These are phyloP conservation scores for Penicillium odoratum DNA, from an alignment of 495 filamentous ascomycete species.

Conservation along the genomic window DNA sequence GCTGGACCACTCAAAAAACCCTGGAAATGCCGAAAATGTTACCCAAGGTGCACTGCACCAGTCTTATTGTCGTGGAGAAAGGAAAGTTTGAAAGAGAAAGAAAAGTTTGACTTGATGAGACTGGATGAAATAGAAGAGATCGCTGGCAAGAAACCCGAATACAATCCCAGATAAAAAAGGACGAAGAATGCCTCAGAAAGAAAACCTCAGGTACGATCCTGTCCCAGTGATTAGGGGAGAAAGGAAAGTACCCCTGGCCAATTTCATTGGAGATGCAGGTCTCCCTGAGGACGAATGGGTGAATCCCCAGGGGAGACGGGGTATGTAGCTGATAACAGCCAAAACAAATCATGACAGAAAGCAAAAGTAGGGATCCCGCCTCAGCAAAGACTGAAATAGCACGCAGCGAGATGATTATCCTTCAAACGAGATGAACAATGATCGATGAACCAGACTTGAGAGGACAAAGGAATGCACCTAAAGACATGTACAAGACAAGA, in stretches of 20 bases:
- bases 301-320: slow-evolving; percentile 10
- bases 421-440: background rate
- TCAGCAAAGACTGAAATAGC: background rate
- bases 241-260: background rate
- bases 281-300: slow-evolving; percentile 4
- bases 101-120: slow-evolving; percentile 3
- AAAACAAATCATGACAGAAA: slow-evolving; percentile 7
- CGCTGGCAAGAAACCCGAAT: slow-evolving; percentile 3
- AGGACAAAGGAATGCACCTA: slow-evolving; percentile 20
- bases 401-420: slow-evolving; percentile 27
- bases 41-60: background rate
- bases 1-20: background rate
- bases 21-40: no score
- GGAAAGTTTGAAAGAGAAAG: background rate
- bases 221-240: background rate
- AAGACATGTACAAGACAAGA: slow-evolving; percentile 43
- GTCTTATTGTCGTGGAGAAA: background rate
- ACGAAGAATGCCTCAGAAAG: slow-evolving; percentile 2
- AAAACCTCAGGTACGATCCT: background rate
- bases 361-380: background rate
- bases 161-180: slow-evolving; percentile 5
- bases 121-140: background rate
- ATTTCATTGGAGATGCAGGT: slow-evolving; percentile 17
- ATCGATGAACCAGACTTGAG: slow-evolving; percentile 12
- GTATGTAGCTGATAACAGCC: slow-evolving; percentile 24